A percentile compares a stretch with the other conserved stretches of the same genome.
Conservation (phyloP, 108 stramenopile species). For the Nitzschia sp. region DNA sequence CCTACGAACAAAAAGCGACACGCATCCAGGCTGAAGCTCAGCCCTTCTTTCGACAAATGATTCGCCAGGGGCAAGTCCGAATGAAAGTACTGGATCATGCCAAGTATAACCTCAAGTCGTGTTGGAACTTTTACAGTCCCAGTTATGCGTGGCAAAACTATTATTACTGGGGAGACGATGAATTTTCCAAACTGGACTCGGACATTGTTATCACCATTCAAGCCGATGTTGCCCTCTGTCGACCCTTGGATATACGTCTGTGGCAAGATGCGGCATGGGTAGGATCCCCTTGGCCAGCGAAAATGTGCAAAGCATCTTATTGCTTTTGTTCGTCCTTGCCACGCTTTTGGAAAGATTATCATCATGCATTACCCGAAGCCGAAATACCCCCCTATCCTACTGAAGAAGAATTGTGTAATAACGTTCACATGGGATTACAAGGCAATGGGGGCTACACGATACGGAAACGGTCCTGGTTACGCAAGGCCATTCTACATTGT, state of each 20-base stretch:
- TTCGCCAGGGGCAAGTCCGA: slow-evolving; percentile 10
- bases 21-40: neutral
- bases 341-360: slow-evolving; percentile 8
- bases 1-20: neutral
- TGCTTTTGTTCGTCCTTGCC: slow-evolving; percentile 5
- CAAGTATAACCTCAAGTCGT: slow-evolving; percentile 12
- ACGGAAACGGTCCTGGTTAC: slow-evolving; percentile 12
- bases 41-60: neutral
- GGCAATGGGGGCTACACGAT: slow-evolving; percentile 23
- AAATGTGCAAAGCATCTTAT: neutral
- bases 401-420: slow-evolving; percentile 1
- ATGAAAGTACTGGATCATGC: slow-evolving; percentile 13
- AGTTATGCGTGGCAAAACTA: slow-evolving; percentile 9
- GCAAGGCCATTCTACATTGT: slow-evolving; percentile 10
- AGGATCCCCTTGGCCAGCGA: slow-evolving; percentile 10
- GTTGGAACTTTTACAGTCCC: slow-evolving; percentile 28
- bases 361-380: neutral
- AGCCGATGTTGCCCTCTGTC: slow-evolving; percentile 26
- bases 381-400: neutral
- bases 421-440: slow-evolving; percentile 3
- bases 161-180: slow-evolving; percentile 19
- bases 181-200: slow-evolving; percentile 6
- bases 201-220: slow-evolving; percentile 20
- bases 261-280: slow-evolving; percentile 18
- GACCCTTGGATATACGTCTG: neutral